Percentiles rank a stretch among this genome's conserved stretches.
Evolutionary conservation across 331 rosid species (phyloP).

Genomic region (Stylosanthes scabra): DNA sequence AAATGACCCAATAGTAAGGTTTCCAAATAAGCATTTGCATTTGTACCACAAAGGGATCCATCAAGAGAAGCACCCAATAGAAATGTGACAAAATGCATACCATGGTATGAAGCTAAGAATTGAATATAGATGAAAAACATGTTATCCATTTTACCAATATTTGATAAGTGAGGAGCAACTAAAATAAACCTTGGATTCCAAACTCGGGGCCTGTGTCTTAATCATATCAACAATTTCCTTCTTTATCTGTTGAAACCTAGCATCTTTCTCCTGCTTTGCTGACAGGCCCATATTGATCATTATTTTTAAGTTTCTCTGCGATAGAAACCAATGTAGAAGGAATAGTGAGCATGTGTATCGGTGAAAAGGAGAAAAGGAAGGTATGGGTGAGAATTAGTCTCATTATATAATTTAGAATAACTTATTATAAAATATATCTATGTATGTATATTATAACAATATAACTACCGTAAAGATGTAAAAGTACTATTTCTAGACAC

Average conservation of each 20-base stretch:
- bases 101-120: constrained; percentile 14
- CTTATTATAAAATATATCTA: too few species aligned
- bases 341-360: constrained; percentile 5
- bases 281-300: constrained; percentile 92
- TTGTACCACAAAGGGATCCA: constrained; percentile 9
- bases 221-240: constrained; percentile 91
- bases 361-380: not conserved
- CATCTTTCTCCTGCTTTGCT: constrained; percentile 91
- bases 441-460: too few species aligned
- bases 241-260: constrained; percentile 86
- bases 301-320: constrained; percentile 89
- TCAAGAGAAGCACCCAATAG: constrained; percentile 21
- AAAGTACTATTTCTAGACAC: not conserved
- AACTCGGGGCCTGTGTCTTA: constrained; percentile 58
- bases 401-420: not conserved
- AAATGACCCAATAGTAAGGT: constrained; percentile 30
- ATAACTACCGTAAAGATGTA: not conserved
- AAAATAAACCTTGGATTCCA: constrained; percentile 75
- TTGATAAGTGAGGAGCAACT: constrained; percentile 23
- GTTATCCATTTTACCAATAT: constrained; percentile 20
- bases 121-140: constrained; percentile 12
- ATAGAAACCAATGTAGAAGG: constrained; percentile 50
- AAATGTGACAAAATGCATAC: constrained; percentile 1
- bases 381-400: not conserved
- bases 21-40: constrained; percentile 30